Percentiles rank a stretch among this genome's conserved stretches.
phyloP scores from a whole-genome alignment of 2,329 filamentous ascomycete species.

The Colletotrichum tamarilloi region DNA sequence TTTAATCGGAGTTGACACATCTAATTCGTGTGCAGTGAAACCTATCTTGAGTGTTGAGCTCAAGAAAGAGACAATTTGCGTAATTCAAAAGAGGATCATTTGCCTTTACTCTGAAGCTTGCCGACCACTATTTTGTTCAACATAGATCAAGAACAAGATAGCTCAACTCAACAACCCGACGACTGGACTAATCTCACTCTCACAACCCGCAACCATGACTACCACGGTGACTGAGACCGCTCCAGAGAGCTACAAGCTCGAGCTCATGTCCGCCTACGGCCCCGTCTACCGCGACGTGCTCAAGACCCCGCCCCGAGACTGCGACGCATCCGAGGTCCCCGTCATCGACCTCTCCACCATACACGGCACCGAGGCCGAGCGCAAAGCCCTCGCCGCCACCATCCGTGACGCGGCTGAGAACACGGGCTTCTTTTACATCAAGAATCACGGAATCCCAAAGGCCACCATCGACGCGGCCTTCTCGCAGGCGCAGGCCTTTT shows the following conservation, averaged over 20 bases:
- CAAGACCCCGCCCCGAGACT: conserved; percentile 51
- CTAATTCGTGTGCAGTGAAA: not conserved
- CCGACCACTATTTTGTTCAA: not conserved
- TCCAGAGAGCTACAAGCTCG: conserved; percentile 50
- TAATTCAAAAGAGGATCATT: not conserved
- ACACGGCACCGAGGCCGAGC: conserved; percentile 47
- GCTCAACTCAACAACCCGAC: not conserved
- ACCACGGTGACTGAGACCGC: conserved; percentile 22
- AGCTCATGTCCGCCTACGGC: conserved; percentile 56
- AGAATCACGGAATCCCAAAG: conserved; percentile 54
- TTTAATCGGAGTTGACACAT: not conserved
- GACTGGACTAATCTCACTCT: not conserved
- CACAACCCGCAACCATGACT: conserved; percentile 12
- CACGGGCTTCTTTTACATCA: conserved; percentile 60
- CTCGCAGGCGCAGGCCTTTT: conserved; percentile 41
- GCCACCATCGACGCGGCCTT: conserved; percentile 42
- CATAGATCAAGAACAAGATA: no score
- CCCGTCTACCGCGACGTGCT: conserved; percentile 56
- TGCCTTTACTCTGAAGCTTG: not conserved
- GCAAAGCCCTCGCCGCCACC: conserved; percentile 49
- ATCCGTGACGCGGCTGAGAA: conserved; percentile 53
- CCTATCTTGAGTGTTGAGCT: not conserved
- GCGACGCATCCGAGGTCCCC: conserved; percentile 55
- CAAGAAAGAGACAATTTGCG: no score
- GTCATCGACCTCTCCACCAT: conserved; percentile 55